These are phyloP conservation scores for Martiniozyma asiatica DNA, from an alignment of 1,139 yeast species.

Conservation along the genomic window DNA sequence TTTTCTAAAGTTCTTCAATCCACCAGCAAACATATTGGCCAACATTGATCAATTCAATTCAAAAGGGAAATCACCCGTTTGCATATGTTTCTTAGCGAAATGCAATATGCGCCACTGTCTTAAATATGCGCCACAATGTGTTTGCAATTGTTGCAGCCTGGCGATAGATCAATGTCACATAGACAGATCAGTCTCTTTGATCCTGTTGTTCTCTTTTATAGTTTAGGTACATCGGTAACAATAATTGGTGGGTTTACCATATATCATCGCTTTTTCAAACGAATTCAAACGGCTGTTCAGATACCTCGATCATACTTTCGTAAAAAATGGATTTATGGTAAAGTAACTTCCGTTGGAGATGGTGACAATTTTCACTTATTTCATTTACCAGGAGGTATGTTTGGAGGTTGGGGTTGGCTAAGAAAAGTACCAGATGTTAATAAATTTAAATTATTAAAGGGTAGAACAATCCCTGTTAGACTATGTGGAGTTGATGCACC, in stretches of 20 bases:
- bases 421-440: constrained; percentile 38
- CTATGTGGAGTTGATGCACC: constrained; percentile 98
- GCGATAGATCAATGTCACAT: constrained; percentile 6
- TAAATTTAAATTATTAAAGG: constrained; percentile 35
- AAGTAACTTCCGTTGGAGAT: constrained; percentile 88
- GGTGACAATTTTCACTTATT: constrained; percentile 90
- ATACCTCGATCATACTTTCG: constrained; percentile 30
- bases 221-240: constrained; percentile 16
- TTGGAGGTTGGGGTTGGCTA: constrained; percentile 92
- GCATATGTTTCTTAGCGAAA: too few species aligned
- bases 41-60: too few species aligned
- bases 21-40: too few species aligned
- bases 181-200: constrained; percentile 15
- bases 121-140: too few species aligned
- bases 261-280: constrained; percentile 26
- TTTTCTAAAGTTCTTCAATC: too few species aligned
- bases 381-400: constrained; percentile 86
- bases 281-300: constrained; percentile 27
- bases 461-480: constrained; percentile 54
- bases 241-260: constrained; percentile 25
- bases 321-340: constrained; percentile 51
- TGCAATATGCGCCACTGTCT: too few species aligned
- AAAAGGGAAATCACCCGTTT: too few species aligned
- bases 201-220: constrained; percentile 20
- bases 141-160: too few species aligned